Evolutionary conservation across 257 asterid genomes (phyloP).

Genomic region (Echium plantagineum): DNA sequence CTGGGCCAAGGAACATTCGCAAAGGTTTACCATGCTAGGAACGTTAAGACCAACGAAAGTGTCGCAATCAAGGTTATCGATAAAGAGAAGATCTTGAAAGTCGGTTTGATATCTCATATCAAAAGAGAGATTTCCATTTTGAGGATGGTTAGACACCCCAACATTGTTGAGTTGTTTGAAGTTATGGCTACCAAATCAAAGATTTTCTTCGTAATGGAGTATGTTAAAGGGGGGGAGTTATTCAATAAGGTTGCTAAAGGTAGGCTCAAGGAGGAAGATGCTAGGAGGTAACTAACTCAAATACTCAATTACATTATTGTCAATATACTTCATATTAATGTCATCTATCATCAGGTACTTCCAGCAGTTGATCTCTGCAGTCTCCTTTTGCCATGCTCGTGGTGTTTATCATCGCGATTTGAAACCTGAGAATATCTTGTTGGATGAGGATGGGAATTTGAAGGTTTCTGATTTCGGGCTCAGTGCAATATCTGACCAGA

Average conservation of each 20-base stretch:
- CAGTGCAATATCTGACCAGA: slow-evolving; percentile 84
- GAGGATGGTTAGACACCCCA: slow-evolving; percentile 87
- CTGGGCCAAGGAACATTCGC: slow-evolving; percentile 90
- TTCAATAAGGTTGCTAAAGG: slow-evolving; percentile 90
- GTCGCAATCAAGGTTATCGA: slow-evolving; percentile 88
- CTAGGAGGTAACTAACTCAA: slow-evolving; percentile 45
- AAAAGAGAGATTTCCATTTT: slow-evolving; percentile 92
- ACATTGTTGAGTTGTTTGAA: slow-evolving; percentile 79
- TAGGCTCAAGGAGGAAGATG: slow-evolving; percentile 69
- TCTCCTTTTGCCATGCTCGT: slow-evolving; percentile 84
- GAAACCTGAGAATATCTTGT: slow-evolving; percentile 73
- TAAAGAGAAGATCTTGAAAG: slow-evolving; percentile 71
- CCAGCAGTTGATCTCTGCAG: slow-evolving; percentile 81
- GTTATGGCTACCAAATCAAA: slow-evolving; percentile 90
- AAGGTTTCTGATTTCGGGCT: slow-evolving; percentile 91
- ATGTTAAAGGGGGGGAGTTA: slow-evolving; percentile 83
- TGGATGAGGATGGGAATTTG: slow-evolving; percentile 73
- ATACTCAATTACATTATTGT: too few species aligned
- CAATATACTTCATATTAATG: too few species aligned
- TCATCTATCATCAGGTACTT: slow-evolving; percentile 8
- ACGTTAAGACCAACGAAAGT: slow-evolving; percentile 50
- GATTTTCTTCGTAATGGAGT: slow-evolving; percentile 87
- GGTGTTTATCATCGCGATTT: slow-evolving; percentile 91
- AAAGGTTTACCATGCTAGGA: slow-evolving; percentile 78
- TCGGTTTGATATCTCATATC: slow-evolving; percentile 63